These are phyloP conservation scores for Conoideocrella luteorostrata DNA, from an alignment of 2,329 filamentous ascomycete species.

Conservation along the genomic window DNA sequence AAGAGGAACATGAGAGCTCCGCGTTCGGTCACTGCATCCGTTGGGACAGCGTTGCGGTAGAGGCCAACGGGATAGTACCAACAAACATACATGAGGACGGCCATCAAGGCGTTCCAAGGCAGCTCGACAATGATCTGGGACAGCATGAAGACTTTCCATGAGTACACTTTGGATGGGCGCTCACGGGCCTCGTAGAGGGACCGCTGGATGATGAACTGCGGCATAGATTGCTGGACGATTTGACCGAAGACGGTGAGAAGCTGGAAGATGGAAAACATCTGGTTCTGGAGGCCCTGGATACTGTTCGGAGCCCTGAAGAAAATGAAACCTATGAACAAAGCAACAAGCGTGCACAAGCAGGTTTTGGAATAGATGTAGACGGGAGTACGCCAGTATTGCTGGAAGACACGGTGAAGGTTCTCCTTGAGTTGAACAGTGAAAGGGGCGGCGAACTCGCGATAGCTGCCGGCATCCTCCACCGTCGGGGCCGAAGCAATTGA, in stretches of 20 bases:
- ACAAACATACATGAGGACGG: conserved; percentile 68
- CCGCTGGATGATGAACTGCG: conserved; percentile 76
- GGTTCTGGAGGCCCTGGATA: conserved; percentile 75
- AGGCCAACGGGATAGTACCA: conserved; percentile 87
- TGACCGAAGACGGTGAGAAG: conserved; percentile 75
- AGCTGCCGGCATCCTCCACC: conserved; percentile 30
- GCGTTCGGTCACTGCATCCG: conserved; percentile 57
- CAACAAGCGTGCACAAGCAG: conserved; percentile 55
- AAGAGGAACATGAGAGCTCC: conserved; percentile 76
- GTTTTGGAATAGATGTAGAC: conserved; percentile 83
- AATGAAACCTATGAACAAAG: conserved; percentile 76
- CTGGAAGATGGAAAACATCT: conserved; percentile 84
- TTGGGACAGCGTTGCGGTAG: conserved; percentile 59
- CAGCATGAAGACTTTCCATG: conserved; percentile 80
- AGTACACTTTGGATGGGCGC: conserved; percentile 76
- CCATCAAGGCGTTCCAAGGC: conserved; percentile 74
- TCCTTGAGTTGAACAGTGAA: conserved; percentile 61
- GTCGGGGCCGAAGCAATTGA: conserved; percentile 8
- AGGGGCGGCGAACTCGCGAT: conserved; percentile 74
- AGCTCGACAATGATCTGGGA: conserved; percentile 79
- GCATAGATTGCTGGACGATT: conserved; percentile 75
- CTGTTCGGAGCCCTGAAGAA: conserved; percentile 68
- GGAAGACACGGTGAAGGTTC: conserved; percentile 70
- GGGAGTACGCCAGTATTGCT: conserved; percentile 88
- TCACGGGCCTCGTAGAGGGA: conserved; percentile 80